Evolutionary conservation across 495 filamentous ascomycete genomes (phyloP).

Genomic region (Parachaetomium inaequale): DNA sequence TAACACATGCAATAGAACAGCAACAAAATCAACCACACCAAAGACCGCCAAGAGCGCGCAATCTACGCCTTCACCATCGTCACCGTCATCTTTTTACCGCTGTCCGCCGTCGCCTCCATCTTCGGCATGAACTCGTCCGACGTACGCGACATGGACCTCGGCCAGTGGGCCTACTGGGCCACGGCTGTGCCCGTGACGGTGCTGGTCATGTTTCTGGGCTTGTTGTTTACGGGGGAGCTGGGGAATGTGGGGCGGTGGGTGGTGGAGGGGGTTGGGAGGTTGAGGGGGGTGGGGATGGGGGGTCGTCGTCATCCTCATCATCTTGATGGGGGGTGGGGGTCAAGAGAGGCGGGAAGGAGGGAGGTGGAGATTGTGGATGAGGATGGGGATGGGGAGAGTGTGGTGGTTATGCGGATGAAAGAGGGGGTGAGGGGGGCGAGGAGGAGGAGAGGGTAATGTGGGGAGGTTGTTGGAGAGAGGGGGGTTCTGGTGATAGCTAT

Average conservation of each 20-base stretch:
- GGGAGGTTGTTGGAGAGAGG: neutral
- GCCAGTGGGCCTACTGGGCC: conserved; percentile 51
- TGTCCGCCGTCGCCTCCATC: conserved; percentile 59
- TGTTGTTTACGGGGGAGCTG: conserved; percentile 35
- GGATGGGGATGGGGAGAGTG: neutral
- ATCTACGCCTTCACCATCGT: conserved; percentile 60
- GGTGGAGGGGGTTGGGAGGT: neutral
- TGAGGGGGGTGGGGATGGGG: neutral
- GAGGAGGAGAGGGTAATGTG: neutral
- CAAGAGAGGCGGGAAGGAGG: too few species aligned
- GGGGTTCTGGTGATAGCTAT: neutral
- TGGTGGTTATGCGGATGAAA: neutral
- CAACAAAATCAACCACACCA: conserved; percentile 38
- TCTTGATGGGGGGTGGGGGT: neutral
- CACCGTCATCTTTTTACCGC: conserved; percentile 59
- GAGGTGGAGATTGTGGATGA: neutral
- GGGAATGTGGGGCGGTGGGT: conserved; percentile 11
- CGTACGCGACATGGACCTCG: conserved; percentile 46
- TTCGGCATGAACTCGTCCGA: conserved; percentile 60
- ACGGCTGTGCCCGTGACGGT: conserved; percentile 45
- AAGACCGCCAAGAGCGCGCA: conserved; percentile 46
- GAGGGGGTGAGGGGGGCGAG: neutral
- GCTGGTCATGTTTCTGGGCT: conserved; percentile 35
- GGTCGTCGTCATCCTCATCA: too few species aligned
- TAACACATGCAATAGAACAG: conserved; percentile 21